Percentiles rank a stretch among this genome's conserved stretches.
These are phyloP conservation scores for Auricularia cornea DNA, from an alignment of 768 basidiomycete species.

Conservation along the genomic window DNA sequence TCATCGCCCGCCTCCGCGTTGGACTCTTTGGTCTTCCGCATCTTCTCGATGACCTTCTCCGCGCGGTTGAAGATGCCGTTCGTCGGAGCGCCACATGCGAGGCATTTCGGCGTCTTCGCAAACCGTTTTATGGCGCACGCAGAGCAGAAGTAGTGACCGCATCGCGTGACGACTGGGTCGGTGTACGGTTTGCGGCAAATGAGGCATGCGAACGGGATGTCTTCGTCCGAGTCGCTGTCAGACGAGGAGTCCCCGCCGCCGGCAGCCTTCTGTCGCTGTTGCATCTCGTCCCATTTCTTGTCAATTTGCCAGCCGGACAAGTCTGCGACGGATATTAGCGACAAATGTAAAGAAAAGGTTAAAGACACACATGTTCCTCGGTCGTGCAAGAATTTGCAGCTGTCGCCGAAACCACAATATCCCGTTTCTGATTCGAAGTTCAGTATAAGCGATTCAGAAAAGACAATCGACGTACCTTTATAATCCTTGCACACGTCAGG, in stretches of 20 bases:
- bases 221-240: constrained; percentile 63
- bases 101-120: constrained; percentile 89
- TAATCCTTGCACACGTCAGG: constrained; percentile 99
- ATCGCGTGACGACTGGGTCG: constrained; percentile 91
- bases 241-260: constrained; percentile 16
- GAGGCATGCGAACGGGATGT: constrained; percentile 96
- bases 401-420: constrained; percentile 97
- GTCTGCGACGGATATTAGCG: constrained; percentile 41
- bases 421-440: constrained; percentile 70
- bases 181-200: constrained; percentile 93
- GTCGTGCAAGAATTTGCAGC: constrained; percentile 98
- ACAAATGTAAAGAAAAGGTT: constrained; percentile 1
- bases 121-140: constrained; percentile 93
- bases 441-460: constrained; percentile 1
- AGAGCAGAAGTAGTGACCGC: constrained; percentile 94
- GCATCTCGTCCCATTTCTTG: constrained; percentile 43
- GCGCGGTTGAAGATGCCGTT: constrained; percentile 95
- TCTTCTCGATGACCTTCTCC: constrained; percentile 84
- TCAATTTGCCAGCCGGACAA: constrained; percentile 99
- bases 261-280: not conserved
- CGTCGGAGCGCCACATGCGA: constrained; percentile 88
- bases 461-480: constrained; percentile 59
- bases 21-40: constrained; percentile 61
- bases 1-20: constrained; percentile 36
- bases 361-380: constrained; percentile 76